A percentile compares a stretch with the other conserved stretches of the same genome.
These are phyloP conservation scores for Camellia japonica DNA, from an alignment of 148 eudicot species.

Conservation along the genomic window DNA sequence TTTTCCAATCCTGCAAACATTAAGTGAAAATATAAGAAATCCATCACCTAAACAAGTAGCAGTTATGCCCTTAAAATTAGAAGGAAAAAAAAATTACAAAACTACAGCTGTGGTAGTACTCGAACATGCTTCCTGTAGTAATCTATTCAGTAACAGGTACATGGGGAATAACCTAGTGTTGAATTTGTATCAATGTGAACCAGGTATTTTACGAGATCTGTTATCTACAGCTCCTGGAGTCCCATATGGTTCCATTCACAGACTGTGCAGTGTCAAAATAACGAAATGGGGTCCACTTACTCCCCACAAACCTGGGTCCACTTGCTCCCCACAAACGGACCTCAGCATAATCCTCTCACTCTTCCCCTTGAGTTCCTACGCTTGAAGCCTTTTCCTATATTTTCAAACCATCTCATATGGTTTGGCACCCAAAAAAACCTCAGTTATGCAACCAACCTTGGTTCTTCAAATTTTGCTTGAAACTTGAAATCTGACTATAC, in stretches of 20 bases:
- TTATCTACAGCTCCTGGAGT: neutral
- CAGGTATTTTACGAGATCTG: too few relatives aligned
- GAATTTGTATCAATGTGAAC: too few relatives aligned
- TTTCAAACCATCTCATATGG: neutral
- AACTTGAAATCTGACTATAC: slow-evolving; percentile 29
- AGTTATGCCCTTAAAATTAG: neutral
- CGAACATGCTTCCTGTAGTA: neutral
- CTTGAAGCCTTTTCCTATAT: neutral
- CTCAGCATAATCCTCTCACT: neutral
- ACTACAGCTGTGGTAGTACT: neutral
- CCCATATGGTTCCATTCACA: neutral
- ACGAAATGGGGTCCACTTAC: neutral
- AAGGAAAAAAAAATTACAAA: neutral
- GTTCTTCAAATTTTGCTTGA: neutral
- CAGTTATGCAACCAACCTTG: neutral
- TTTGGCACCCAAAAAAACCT: neutral
- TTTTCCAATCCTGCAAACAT: slow-evolving; percentile 42
- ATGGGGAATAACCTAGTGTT: too few relatives aligned
- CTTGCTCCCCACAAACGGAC: neutral
- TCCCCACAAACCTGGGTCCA: neutral
- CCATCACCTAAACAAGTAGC: neutral
- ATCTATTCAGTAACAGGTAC: too few relatives aligned
- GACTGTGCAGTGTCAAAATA: neutral
- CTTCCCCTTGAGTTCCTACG: neutral
- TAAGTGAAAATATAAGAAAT: neutral